phyloP scores from a whole-genome alignment of 1,139 yeast species.

The Sugiyamaella pinicola region DNA sequence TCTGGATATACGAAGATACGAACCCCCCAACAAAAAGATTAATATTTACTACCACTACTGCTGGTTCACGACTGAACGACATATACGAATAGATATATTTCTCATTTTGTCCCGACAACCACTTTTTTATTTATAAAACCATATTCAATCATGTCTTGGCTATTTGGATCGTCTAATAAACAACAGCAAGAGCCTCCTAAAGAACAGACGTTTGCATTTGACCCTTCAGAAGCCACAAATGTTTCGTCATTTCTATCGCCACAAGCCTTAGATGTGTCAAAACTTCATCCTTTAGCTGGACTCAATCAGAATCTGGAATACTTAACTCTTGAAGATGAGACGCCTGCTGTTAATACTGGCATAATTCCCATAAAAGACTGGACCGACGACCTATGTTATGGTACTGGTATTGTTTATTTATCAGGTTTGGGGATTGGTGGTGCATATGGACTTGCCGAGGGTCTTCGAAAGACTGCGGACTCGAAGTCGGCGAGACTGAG shows the following conservation, averaged over 20 bases:
- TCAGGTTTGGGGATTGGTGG: slow-evolving; percentile 86
- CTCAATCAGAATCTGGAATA: slow-evolving; percentile 75
- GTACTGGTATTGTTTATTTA: slow-evolving; percentile 92
- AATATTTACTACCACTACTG: too few species aligned
- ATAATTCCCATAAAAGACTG: slow-evolving; percentile 93
- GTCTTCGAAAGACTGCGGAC: slow-evolving; percentile 72
- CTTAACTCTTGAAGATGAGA: slow-evolving; percentile 87
- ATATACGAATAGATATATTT: too few species aligned
- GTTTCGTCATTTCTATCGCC: slow-evolving; percentile 65
- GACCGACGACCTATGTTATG: slow-evolving; percentile 96
- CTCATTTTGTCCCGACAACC: too few species aligned
- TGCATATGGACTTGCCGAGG: slow-evolving; percentile 82
- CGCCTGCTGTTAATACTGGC: slow-evolving; percentile 65
- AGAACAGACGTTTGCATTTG: slow-evolving; percentile 51
- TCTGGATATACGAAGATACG: too few species aligned
- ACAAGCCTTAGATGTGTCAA: slow-evolving; percentile 68
- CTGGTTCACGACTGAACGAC: too few species aligned
- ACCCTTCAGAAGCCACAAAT: slow-evolving; percentile 65
- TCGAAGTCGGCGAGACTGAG: slow-evolving; percentile 75
- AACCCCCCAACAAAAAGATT: too few species aligned
- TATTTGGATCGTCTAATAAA: slow-evolving; percentile 51
- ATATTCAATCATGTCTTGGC: slow-evolving; percentile 60
- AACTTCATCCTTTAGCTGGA: slow-evolving; percentile 92
- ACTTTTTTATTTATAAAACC: not conserved
- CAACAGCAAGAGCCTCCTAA: slow-evolving; percentile 37